Base-by-base conservation (phyloP, 129 eudicot genomes). In the Pulicaria dysenterica region DNA sequence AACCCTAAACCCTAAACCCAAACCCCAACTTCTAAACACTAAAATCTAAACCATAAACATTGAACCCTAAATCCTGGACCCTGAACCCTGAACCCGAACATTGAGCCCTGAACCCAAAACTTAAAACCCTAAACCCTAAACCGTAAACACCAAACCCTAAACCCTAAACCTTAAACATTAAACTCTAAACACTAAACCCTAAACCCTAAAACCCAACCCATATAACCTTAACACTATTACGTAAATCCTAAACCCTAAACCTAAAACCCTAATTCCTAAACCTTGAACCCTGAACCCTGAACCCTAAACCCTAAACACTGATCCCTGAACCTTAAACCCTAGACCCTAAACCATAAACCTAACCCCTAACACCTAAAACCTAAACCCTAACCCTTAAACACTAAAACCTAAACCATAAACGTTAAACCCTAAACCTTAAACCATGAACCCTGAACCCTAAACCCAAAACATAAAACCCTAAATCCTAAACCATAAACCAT, bases 361-460 rank as follows among this genome's bases (percentile, higher is more conserved):
- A n/a, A n/a, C n/a, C n/a, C 13, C 9, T 48, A 48, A 48, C 3
- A n/a, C n/a, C n/a, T n/a, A n/a, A n/a, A n/a, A n/a, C n/a, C n/a
- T n/a, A n/a, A n/a, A n/a, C n/a, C n/a, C n/a, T n/a, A n/a, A n/a
- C n/a, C n/a, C n/a, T n/a, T n/a, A n/a, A n/a, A n/a, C n/a, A n/a
- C n/a, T n/a, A n/a, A n/a, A n/a, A n/a, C 58, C 58, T 53, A 53
- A 53, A 53, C 31, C 58, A 17, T 53, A 53, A 53, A 53, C 58
- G 19, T 19, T 53, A 53, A 53, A 13, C 58, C 58, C n/a, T n/a
- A n/a, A n/a, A n/a, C n/a, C n/a, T n/a, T n/a, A n/a, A n/a, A n/a
- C n/a, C n/a, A n/a, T n/a, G 8, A 53, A 14, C 58, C 58, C 31
- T 53, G 58, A 53, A 7, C 58, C 58, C 58, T 53, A 12, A 53